Conservation (phyloP, 768 basidiomycete genomes). For the Mycena metata region DNA sequence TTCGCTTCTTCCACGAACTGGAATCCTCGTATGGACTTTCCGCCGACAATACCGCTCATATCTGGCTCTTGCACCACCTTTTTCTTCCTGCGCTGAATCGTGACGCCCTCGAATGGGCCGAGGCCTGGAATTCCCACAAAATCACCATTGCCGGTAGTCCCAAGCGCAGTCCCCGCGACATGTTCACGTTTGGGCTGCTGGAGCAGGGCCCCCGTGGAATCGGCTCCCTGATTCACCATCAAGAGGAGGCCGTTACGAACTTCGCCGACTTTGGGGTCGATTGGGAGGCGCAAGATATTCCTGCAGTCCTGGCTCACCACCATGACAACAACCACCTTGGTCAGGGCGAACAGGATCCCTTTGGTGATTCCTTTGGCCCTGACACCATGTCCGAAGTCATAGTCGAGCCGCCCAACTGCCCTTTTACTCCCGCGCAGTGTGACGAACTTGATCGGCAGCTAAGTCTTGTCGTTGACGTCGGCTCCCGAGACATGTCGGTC, state of each 20-base stretch:
- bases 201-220: constrained; percentile 32
- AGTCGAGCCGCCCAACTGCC: constrained; percentile 9
- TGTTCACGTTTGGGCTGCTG: constrained; percentile 31
- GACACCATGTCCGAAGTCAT: constrained; percentile 2
- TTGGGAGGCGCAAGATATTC: background rate
- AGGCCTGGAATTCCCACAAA: constrained; percentile 47
- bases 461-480: background rate
- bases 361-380: background rate
- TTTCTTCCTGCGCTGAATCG: constrained; percentile 43
- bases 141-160: constrained; percentile 2
- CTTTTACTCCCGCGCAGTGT: background rate
- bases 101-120: constrained; percentile 45
- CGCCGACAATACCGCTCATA: constrained; percentile 21
- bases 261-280: background rate
- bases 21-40: constrained; percentile 48
- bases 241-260: background rate
- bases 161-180: constrained; percentile 22
- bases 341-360: background rate
- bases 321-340: background rate
- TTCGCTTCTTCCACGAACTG: constrained; percentile 51
- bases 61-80: constrained; percentile 43
- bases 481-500: background rate
- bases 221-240: background rate
- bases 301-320: background rate
- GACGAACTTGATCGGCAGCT: background rate